Conservation (phyloP, 1,139 yeast species). For the Kodamaea suecica region DNA sequence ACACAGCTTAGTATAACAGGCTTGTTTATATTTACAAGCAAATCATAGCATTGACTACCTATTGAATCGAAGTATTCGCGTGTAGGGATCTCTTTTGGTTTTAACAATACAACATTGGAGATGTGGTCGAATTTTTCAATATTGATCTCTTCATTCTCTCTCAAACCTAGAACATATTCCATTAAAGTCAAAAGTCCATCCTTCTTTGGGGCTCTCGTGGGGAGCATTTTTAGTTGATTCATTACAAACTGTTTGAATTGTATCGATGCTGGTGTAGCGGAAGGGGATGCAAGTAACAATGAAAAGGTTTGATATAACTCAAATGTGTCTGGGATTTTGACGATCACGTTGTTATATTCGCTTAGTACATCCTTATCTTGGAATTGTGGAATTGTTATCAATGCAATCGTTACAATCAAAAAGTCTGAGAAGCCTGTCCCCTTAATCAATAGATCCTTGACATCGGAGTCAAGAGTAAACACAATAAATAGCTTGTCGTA, state of each 20-base stretch:
- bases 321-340: constrained; percentile 52
- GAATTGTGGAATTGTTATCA: constrained; percentile 42
- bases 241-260: constrained; percentile 43
- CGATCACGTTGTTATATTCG: constrained; percentile 10
- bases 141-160: constrained; percentile 70
- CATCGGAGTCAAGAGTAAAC: constrained; percentile 44
- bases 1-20: constrained; percentile 61
- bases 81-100: constrained; percentile 52
- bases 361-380: constrained; percentile 6
- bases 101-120: constrained; percentile 56
- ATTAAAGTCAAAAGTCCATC: constrained; percentile 72
- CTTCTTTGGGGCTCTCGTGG: constrained; percentile 45
- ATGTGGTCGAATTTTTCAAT: constrained; percentile 64
- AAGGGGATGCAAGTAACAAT: constrained; percentile 43
- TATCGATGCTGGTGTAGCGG: constrained; percentile 1
- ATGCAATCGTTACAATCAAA: constrained; percentile 52
- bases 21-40: constrained; percentile 57
- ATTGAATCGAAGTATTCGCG: constrained; percentile 52
- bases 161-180: constrained; percentile 72
- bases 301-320: constrained; percentile 58
- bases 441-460: constrained; percentile 52
- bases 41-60: constrained; percentile 56
- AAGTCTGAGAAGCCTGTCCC: constrained; percentile 78
- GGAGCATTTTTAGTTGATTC: constrained; percentile 49
- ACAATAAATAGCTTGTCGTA: constrained; percentile 32